These are phyloP conservation scores for Phytophthora citricola DNA, from an alignment of 352 stramenopile genomes.

Conservation along the genomic window DNA sequence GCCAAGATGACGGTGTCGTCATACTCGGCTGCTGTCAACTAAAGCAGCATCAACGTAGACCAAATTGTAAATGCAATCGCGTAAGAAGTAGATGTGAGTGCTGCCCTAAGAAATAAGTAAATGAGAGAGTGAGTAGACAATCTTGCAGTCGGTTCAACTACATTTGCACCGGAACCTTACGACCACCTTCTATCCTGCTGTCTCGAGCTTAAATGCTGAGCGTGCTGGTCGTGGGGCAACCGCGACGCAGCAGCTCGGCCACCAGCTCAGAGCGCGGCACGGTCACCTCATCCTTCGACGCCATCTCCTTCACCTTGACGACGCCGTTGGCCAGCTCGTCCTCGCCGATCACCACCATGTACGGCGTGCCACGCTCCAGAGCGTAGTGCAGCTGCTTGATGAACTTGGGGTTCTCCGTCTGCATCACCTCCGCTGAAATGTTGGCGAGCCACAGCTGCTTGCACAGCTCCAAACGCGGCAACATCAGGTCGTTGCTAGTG, in stretches of 20 bases:
- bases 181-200: slow-evolving; percentile 17
- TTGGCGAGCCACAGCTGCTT: slow-evolving; percentile 90
- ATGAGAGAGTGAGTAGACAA: background rate
- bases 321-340: slow-evolving; percentile 94
- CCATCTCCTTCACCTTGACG: slow-evolving; percentile 98
- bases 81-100: too few relatives aligned
- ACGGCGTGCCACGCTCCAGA: slow-evolving; percentile 95
- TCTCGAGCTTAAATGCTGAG: slow-evolving; percentile 60
- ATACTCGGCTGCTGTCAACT: slow-evolving; percentile 37
- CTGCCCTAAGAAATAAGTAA: background rate
- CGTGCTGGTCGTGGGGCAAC: slow-evolving; percentile 72
- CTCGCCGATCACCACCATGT: slow-evolving; percentile 97
- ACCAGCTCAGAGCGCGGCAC: slow-evolving; percentile 79
- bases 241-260: slow-evolving; percentile 70
- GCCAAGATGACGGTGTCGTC: slow-evolving; percentile 33
- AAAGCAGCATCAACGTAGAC: background rate
- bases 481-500: slow-evolving; percentile 74
- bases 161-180: slow-evolving; percentile 17
- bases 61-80: background rate
- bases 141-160: slow-evolving; percentile 13
- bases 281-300: slow-evolving; percentile 91
- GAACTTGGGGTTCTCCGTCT: slow-evolving; percentile 97
- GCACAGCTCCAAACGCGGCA: slow-evolving; percentile 78
- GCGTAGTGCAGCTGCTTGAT: slow-evolving; percentile 97
- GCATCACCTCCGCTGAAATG: slow-evolving; percentile 96